Evolutionary conservation across 163 green algal species (phyloP), one percentile per base, ranked within the genome.

Genomic region (Chloroidium sp.): DNA sequence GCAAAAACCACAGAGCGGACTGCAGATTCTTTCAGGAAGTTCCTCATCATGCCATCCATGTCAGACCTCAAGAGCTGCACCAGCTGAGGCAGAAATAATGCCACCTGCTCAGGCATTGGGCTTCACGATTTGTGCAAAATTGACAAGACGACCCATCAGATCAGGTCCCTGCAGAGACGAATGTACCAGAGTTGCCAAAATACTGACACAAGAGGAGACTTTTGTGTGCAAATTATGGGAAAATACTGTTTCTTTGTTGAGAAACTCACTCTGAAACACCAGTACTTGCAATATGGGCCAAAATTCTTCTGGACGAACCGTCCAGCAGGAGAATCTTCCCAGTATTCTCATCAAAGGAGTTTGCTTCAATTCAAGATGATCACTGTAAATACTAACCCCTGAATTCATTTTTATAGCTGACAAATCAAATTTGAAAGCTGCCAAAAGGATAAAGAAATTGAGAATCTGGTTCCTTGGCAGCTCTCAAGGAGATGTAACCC

Each of bases 21-120:
- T 1, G 95, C 93, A 3, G 86, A 87, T 14, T 82, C 75, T 4
- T 89, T 77, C 4, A 97, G 86, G 84, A 93, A 96, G 60, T 74
- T 69, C 81, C 90, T 81, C 2, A 97, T 87, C 78, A 85, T 67
- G 68, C 90, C 89, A 76, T 89, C 86, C n/a, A 84, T 62, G 84
- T 98, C 94, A 62, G 87, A 80, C 36, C 94, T 84, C 68, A 98
- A 85, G 61, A 91, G 86, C 90, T 98, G 95, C 80, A 98, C 93
- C n/a, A 98, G 90, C 87, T 98, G 95, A 0, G 95, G 94, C 86
- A 98, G 85, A 88, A 97, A 98, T 84, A 97, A 97, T 0, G 90
- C 89, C 61, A 96, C 86, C 84, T 94, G 86, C 82, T 72, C 61
- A 10, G 64, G 64, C 8, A 6, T 72, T n/a, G 64, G 64, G 64